phyloP scores from a whole-genome alignment of 768 basidiomycete species.

The Coprinopsis marcescibilis region DNA sequence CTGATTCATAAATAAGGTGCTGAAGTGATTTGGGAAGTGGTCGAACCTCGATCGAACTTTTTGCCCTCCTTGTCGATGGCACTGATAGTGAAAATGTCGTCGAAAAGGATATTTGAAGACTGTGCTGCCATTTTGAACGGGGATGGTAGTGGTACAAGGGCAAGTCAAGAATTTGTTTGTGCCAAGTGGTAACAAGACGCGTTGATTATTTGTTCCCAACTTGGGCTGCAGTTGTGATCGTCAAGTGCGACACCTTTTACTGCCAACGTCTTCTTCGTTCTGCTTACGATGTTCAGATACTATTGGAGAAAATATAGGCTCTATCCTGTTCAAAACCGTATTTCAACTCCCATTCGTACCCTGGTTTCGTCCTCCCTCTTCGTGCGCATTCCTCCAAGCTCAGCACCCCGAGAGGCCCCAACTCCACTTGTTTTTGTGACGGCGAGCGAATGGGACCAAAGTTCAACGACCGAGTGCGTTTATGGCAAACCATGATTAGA shows the following conservation, averaged over 20 bases:
- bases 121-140: conserved; percentile 42
- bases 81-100: conserved; percentile 87
- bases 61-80: conserved; percentile 89
- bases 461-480: conserved; percentile 32
- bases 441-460: conserved; percentile 36
- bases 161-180: background rate
- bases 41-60: conserved; percentile 94
- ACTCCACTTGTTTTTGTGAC: conserved; percentile 52
- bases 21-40: conserved; percentile 3
- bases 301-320: background rate
- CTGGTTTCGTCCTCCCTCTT: conserved; percentile 27
- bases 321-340: background rate
- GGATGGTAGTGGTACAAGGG: conserved; percentile 5
- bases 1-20: conserved; percentile 35
- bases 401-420: conserved; percentile 41
- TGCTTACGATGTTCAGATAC: conserved; percentile 3
- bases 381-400: conserved; percentile 30
- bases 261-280: too few relatives aligned
- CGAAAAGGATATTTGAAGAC: conserved; percentile 79
- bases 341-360: conserved; percentile 13
- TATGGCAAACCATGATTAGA: background rate
- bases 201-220: background rate
- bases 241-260: too few relatives aligned
- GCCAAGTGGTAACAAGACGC: too few relatives aligned
- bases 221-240: background rate